Base-by-base conservation (phyloP, 208 protist genomes). In the Leishmania guyanensis region DNA sequence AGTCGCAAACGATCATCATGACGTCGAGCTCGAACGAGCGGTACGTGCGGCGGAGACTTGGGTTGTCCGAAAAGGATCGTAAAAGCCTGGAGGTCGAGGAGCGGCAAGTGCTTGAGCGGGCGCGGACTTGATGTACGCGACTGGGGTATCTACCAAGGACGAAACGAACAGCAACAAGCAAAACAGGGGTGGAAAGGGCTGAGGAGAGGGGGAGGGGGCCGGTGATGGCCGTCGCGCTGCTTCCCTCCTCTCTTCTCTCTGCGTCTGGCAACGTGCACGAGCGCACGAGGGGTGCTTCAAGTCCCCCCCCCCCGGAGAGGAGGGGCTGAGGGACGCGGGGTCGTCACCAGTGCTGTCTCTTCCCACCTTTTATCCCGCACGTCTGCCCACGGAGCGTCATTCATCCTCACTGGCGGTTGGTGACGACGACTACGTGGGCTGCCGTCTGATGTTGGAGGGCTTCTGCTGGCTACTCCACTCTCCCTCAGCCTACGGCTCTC, bases 1-100 rank as follows among this genome's bases (percentile, higher is more conserved):
- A 86, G 39, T 84, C 92, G 48, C 92, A 97, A 78, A 95, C 92
- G 36, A 91, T 97, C 77, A 84, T 97, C 64, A 93, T 95, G 92
- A 93, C 88, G 29, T 80, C 88, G 9, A 78, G 43, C 48, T 83
- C 91, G 22, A 94, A 90, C 76, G 93, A 97, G 75, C 90, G 93
- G 22, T 95, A 95, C 65, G 90, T 97, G 80, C 88, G 90, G 36
- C 91, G 93, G 0, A 89, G 93, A 12, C 84, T 95, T 6, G 91
- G 91, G 22, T 50, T 93, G 20, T 90, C 89, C 16, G 78, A 83
- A 54, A 79, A 84, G 66, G 90, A 97, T 69, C 79, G 84, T 16
- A 48, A 77, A 50, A 29, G 58, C 60, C 8, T 81, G 9, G 72
- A 77, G 48, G 68, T 48, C 0, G 83, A 87, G 60, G 78, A 65